These are phyloP conservation scores for Yarrowia sp. DNA, from an alignment of 805 yeast genomes.

Conservation along the genomic window DNA sequence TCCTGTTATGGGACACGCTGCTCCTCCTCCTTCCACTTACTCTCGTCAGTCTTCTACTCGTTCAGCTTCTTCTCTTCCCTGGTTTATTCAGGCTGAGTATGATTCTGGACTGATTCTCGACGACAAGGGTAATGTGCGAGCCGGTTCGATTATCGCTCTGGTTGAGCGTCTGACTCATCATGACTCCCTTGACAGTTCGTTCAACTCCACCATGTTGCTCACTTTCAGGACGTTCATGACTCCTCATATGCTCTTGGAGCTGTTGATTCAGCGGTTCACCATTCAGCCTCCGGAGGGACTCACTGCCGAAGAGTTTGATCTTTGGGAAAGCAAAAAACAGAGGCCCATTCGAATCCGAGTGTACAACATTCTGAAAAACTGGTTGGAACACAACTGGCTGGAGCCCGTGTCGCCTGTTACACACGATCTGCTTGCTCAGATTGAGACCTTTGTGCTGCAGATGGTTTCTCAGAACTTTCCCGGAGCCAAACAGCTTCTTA, in stretches of 20 bases:
- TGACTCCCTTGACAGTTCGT: conserved; percentile 55
- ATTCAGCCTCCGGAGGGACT: conserved; percentile 83
- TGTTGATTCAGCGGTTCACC: conserved; percentile 63
- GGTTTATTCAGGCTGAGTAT: conserved; percentile 55
- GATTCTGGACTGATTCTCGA: conserved; percentile 55
- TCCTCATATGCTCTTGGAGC: conserved; percentile 57
- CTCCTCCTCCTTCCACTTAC: background rate
- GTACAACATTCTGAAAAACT: conserved; percentile 60
- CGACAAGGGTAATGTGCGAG: conserved; percentile 68
- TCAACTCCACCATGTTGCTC: conserved; percentile 66
- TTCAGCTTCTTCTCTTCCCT: conserved; percentile 35
- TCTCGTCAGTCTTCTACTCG: conserved; percentile 13
- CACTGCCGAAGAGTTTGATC: conserved; percentile 72
- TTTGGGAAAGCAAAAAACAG: conserved; percentile 72
- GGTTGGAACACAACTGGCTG: conserved; percentile 75
- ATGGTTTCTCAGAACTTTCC: conserved; percentile 46
- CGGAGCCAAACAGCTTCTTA: conserved; percentile 45
- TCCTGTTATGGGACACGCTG: background rate
- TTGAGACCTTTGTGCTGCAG: conserved; percentile 44
- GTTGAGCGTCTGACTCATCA: conserved; percentile 80
- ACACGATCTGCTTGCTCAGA: conserved; percentile 37
- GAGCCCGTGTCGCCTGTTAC: conserved; percentile 28
- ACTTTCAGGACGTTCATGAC: conserved; percentile 75
- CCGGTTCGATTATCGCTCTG: conserved; percentile 77
- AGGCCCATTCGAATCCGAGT: conserved; percentile 65